A percentile compares a stretch with the other conserved stretches of the same genome.
These are phyloP conservation scores for Salvia sclarea DNA, from an alignment of 305 asterid species.

Conservation along the genomic window DNA sequence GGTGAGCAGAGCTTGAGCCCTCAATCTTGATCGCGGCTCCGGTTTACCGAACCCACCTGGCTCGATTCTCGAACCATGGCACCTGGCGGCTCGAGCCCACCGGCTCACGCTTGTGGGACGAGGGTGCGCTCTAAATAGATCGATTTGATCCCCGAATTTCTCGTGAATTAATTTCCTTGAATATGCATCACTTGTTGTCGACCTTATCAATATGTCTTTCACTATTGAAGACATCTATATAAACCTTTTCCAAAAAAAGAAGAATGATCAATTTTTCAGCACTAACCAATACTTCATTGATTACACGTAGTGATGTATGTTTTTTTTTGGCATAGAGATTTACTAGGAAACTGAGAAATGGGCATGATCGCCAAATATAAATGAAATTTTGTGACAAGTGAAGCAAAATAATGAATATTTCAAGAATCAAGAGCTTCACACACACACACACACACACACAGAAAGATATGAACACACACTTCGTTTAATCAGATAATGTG, in stretches of 20 bases:
- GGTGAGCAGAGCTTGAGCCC: constrained; percentile 49
- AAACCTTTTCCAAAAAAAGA: no score
- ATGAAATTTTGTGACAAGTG: neutral
- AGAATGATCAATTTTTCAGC: neutral
- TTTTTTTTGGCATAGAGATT: no score
- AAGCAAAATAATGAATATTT: neutral
- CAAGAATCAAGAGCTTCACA: neutral
- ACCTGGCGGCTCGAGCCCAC: constrained; percentile 37
- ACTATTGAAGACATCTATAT: constrained; percentile 61
- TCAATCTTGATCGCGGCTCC: constrained; percentile 36
- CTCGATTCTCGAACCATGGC: constrained; percentile 34
- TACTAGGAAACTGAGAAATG: neutral
- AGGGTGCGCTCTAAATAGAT: constrained; percentile 33
- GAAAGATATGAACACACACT: neutral
- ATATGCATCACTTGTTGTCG: constrained; percentile 39
- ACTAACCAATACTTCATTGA: neutral
- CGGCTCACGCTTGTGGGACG: constrained; percentile 27
- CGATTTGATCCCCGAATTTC: constrained; percentile 43
- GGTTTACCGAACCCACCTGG: constrained; percentile 36
- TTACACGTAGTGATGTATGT: no score
- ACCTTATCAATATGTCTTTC: constrained; percentile 53
- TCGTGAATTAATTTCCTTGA: constrained; percentile 42
- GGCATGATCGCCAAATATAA: neutral
- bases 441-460: neutral
- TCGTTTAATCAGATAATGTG: neutral